Evolutionary conservation across 2,329 filamentous ascomycete genomes (phyloP).

Genomic region (Monosporascus cannonballus): DNA sequence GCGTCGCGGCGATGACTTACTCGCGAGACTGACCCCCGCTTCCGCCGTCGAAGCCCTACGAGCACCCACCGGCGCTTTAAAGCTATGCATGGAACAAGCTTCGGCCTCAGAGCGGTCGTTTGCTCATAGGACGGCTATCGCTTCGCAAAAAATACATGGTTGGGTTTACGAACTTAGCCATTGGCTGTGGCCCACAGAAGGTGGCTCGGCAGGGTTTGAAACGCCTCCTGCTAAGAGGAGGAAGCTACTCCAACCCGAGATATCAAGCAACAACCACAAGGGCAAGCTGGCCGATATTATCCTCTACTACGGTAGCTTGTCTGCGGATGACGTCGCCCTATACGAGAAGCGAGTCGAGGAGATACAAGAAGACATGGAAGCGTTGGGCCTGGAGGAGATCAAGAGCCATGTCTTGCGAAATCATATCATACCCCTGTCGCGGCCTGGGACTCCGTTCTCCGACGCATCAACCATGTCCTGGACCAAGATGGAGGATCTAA

Average conservation of each 20-base stretch:
- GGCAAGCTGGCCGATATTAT: conserved; percentile 13
- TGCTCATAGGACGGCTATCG: conserved; percentile 62
- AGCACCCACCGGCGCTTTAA: conserved; percentile 45
- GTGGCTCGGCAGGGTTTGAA: conserved; percentile 49
- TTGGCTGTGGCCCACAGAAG: conserved; percentile 50
- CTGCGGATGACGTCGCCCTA: conserved; percentile 52
- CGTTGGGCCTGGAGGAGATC: conserved; percentile 75
- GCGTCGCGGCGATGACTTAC: conserved; percentile 47
- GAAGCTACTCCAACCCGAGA: conserved; percentile 26
- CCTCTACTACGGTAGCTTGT: conserved; percentile 65
- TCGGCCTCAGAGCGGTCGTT: conserved; percentile 64
- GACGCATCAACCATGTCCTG: conserved; percentile 47
- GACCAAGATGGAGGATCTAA: conserved; percentile 78
- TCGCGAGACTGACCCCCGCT: conserved; percentile 55
- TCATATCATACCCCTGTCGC: conserved; percentile 60
- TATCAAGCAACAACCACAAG: conserved; percentile 12
- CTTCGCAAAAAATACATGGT: conserved; percentile 63
- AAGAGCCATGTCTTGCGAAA: conserved; percentile 82
- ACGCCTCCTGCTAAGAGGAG: conserved; percentile 36
- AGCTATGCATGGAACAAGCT: conserved; percentile 55
- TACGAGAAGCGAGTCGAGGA: conserved; percentile 71
- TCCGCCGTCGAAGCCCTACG: conserved; percentile 56
- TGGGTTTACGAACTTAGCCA: conserved; percentile 67
- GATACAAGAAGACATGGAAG: conserved; percentile 63
- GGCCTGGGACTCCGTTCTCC: conserved; percentile 41